Conservation (phyloP, 2,329 filamentous ascomycete species). For the Botrytis hyacinthi region DNA sequence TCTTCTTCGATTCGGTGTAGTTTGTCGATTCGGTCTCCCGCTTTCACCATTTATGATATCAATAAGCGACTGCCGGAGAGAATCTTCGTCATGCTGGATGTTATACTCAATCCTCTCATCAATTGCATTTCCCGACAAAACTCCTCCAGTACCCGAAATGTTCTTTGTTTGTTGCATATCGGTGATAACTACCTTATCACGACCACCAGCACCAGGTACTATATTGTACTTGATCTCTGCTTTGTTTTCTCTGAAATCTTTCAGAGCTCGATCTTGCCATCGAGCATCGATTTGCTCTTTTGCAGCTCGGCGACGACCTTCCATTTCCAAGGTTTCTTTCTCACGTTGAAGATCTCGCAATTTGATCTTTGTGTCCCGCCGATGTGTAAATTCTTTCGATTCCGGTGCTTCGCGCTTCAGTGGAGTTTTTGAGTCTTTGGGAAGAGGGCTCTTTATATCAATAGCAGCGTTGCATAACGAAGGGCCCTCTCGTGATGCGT, state of each 20-base stretch:
- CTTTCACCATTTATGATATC: not conserved
- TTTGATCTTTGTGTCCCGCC: not conserved
- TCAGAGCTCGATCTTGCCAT: conserved; percentile 5
- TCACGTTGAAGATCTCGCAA: conserved; percentile 12
- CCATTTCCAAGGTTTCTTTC: conserved; percentile 14
- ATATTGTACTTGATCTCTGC: not conserved
- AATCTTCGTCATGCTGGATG: not conserved
- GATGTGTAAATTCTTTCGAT: not conserved
- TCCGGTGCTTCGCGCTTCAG: not conserved
- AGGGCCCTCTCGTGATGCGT: not conserved
- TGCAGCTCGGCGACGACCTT: conserved; percentile 13
- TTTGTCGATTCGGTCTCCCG: not conserved
- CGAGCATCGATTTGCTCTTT: conserved; percentile 13
- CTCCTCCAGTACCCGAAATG: not conserved
- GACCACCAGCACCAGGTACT: not conserved
- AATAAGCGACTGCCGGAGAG: not conserved
- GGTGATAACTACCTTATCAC: not conserved
- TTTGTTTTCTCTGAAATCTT: conserved; percentile 2
- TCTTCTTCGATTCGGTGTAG: not conserved
- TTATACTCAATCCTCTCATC: not conserved
- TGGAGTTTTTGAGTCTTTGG: not conserved
- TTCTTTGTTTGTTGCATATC: not conserved
- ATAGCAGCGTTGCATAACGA: not conserved
- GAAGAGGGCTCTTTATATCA: not conserved
- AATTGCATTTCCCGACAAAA: not conserved